Conservation (phyloP, 306 rosid species). For the Delonix regia region DNA sequence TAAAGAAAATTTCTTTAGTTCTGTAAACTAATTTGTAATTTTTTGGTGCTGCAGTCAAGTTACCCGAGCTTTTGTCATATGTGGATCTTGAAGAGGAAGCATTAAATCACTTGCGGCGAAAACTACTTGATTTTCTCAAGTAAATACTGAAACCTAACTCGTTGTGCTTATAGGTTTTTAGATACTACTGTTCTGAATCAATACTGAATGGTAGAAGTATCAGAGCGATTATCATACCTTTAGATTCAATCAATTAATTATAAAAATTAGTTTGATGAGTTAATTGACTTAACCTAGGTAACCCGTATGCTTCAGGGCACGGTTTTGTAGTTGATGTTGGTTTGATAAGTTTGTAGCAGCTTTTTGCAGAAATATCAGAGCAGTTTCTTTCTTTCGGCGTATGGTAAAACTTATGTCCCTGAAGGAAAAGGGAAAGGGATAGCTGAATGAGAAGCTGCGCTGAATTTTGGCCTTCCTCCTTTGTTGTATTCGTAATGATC, state of each 20-base stretch:
- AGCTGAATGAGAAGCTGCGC: constrained; percentile 54
- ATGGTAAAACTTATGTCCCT: constrained; percentile 58
- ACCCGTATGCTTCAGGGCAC: neutral
- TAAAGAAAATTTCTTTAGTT: constrained; percentile 19
- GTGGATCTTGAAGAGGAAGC: constrained; percentile 89
- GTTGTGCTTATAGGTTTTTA: constrained; percentile 14
- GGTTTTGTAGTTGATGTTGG: constrained; percentile 29
- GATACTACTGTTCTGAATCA: constrained; percentile 14
- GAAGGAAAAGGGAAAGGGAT: constrained; percentile 77
- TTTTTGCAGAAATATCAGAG: constrained; percentile 87
- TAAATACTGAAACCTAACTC: constrained; percentile 41
- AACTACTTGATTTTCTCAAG: constrained; percentile 75
- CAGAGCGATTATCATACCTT: neutral
- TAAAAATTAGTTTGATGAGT: neutral
- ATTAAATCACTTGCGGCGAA: constrained; percentile 65
- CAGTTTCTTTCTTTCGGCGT: constrained; percentile 69
- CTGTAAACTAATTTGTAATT: constrained; percentile 19
- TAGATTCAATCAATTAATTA: constrained; percentile 15
- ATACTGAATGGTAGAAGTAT: neutral
- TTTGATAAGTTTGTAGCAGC: constrained; percentile 51
- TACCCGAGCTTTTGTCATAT: constrained; percentile 86
- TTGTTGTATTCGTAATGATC: constrained; percentile 37
- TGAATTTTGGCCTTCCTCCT: constrained; percentile 23
- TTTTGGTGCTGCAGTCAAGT: constrained; percentile 72
- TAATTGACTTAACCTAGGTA: neutral